Evolutionary conservation across 148 eudicot species (phyloP).

Genomic region (Polygonum aviculare): DNA sequence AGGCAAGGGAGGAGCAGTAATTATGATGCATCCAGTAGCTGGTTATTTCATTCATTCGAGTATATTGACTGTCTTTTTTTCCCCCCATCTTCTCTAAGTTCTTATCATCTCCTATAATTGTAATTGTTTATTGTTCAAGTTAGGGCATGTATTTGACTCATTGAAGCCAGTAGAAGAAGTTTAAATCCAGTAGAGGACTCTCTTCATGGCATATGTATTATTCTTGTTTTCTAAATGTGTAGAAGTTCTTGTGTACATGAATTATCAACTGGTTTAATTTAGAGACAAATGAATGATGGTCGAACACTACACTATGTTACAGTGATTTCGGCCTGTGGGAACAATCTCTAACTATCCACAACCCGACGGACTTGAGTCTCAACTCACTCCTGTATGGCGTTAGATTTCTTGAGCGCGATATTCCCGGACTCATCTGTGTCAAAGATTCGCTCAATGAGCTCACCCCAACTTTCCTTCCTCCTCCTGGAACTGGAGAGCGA

Average conservation of each 20-base stretch:
- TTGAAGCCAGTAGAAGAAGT: neutral
- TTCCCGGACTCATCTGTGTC: conserved; percentile 53
- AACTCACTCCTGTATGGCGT: neutral
- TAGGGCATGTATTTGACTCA: neutral
- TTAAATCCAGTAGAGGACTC: neutral
- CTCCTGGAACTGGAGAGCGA: conserved; percentile 26
- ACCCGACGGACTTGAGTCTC: neutral
- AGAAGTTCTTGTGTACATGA: neutral
- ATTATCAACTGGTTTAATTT: neutral
- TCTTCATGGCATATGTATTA: neutral
- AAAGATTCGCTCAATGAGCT: conserved; percentile 38
- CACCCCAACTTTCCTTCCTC: conserved; percentile 57
- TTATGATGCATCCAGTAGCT: neutral
- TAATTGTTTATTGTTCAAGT: neutral
- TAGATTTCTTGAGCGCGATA: neutral
- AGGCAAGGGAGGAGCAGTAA: conserved; percentile 3
- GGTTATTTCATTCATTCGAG: neutral
- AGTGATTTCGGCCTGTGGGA: neutral
- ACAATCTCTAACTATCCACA: neutral
- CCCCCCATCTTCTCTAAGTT: neutral
- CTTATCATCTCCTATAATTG: neutral
- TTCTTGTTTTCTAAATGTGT: neutral
- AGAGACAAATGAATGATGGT: neutral
- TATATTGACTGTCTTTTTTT: neutral
- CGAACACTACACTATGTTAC: neutral